These are phyloP conservation scores for Flueggea neowawraea DNA, from an alignment of 441 rosid species.

Conservation along the genomic window DNA sequence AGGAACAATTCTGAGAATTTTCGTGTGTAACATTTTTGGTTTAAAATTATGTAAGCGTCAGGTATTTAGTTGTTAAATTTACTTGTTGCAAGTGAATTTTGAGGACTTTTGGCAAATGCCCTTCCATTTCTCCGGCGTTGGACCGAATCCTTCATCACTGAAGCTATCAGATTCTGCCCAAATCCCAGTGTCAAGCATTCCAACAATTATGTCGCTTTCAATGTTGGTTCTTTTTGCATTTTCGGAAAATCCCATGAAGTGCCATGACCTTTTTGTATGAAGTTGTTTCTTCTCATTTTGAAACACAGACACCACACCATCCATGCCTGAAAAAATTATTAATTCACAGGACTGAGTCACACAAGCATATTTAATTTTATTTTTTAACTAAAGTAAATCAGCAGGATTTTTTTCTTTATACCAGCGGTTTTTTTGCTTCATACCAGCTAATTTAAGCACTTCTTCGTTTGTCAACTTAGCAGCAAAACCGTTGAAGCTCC, in stretches of 20 bases:
- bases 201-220: constrained; percentile 37
- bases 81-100: constrained; percentile 37
- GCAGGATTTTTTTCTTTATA: constrained; percentile 1
- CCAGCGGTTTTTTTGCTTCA: constrained; percentile 20
- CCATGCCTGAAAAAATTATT: constrained; percentile 23
- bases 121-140: constrained; percentile 47
- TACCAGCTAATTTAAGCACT: constrained; percentile 27
- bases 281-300: constrained; percentile 40
- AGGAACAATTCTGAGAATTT: too few species aligned
- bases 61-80: constrained; percentile 23
- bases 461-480: constrained; percentile 41
- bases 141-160: constrained; percentile 31
- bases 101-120: constrained; percentile 33
- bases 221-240: constrained; percentile 19
- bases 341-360: too few species aligned
- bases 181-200: constrained; percentile 48
- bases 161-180: constrained; percentile 54
- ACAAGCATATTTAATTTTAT: too few species aligned
- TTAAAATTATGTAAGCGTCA: not conserved
- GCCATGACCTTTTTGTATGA: constrained; percentile 71
- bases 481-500: constrained; percentile 57
- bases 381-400: too few species aligned
- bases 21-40: too few species aligned
- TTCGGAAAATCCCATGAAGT: constrained; percentile 39
- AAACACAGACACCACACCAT: constrained; percentile 58